Percentiles rank a stretch among this genome's conserved stretches.
phyloP scores from a whole-genome alignment of 495 filamentous ascomycete species.

The Usnea hakonensis region DNA sequence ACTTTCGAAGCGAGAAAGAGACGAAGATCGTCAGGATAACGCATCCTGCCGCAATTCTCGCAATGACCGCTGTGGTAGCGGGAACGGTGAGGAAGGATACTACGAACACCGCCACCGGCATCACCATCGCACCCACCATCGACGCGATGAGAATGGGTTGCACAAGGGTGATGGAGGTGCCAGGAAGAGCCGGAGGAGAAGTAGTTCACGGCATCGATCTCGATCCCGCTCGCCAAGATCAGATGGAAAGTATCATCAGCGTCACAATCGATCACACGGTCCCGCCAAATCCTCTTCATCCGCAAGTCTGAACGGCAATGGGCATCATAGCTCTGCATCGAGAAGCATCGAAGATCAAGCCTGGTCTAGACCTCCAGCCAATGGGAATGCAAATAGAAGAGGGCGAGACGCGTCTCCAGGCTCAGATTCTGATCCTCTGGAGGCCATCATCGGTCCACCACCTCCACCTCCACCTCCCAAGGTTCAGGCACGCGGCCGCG shows the following conservation, averaged over 20 bases:
- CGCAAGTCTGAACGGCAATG: conserved; percentile 3
- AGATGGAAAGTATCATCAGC: conserved; percentile 16
- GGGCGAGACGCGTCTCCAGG: conserved; percentile 49
- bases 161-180: conserved; percentile 2
- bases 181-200: conserved; percentile 14
- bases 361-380: conserved; percentile 54
- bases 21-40: conserved; percentile 4
- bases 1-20: conserved; percentile 12
- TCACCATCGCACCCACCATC: conserved; percentile 22
- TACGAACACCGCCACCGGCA: conserved; percentile 20
- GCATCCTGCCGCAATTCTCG: conserved; percentile 1
- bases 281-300: background rate
- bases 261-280: conserved; percentile 12
- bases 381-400: conserved; percentile 17
- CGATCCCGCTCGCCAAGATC: conserved; percentile 26
- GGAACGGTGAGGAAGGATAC: conserved; percentile 20
- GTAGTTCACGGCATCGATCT: conserved; percentile 27
- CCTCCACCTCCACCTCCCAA: conserved; percentile 45
- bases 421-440: conserved; percentile 59
- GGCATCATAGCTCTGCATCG: conserved; percentile 14
- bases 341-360: conserved; percentile 30
- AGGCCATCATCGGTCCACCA: conserved; percentile 72
- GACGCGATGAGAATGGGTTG: conserved; percentile 14
- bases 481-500: conserved; percentile 68
- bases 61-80: conserved; percentile 11